Base-by-base conservation (phyloP, 2,329 filamentous ascomycete genomes). In the Bipolaris zeicola region DNA sequence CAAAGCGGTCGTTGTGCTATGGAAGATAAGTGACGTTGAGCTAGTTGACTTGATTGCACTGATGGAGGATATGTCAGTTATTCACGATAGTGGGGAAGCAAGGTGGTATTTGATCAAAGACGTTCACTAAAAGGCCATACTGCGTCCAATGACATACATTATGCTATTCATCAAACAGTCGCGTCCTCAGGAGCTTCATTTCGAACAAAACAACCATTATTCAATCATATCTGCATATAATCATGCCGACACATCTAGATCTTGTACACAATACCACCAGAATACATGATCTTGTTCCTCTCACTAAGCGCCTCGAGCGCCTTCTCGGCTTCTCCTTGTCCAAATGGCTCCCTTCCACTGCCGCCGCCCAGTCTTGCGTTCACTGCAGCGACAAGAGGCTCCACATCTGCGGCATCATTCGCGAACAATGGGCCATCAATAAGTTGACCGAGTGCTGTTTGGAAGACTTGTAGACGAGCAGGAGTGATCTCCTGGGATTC, bases 401-500 rank as follows among this genome's bases (percentile, higher is more conserved):
- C 85, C 1, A 97, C 83, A 58, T 89, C 84, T 13, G 92, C 92
- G 16, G 88, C 87, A 69, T 98, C 95, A 59, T 96, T 91, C 31
- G 88, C 86, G 73, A 99, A 99, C n/a, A 99, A 77, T 11, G 86
- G 83, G 0, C 89, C 89, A 67, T 89, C 89, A 69, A 96, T 88
- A 51, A 99, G 82, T 67, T 91, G 89, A 22, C 95, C 95, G 3
- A 99, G 82, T 2, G 90, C 86, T 10, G 86, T 85, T 52, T 91
- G 87, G 87, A 99, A 99, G 1, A 86, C 79, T 5, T 84, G 80
- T 24, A 96, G 78, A 38, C 95, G 85, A 38, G 83, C 81, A 0
- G 84, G 68, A 1, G 83, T 80, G 70, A 92, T 87, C 1, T 84
- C 79, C 64, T 79, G 75, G 20, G 69, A 67, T 18, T 69, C 67